Evolutionary conservation across 1,284 basidiomycete genomes (phyloP), one percentile per base, ranked within the genome.

Genomic region (Phaffia rhodozyma): DNA sequence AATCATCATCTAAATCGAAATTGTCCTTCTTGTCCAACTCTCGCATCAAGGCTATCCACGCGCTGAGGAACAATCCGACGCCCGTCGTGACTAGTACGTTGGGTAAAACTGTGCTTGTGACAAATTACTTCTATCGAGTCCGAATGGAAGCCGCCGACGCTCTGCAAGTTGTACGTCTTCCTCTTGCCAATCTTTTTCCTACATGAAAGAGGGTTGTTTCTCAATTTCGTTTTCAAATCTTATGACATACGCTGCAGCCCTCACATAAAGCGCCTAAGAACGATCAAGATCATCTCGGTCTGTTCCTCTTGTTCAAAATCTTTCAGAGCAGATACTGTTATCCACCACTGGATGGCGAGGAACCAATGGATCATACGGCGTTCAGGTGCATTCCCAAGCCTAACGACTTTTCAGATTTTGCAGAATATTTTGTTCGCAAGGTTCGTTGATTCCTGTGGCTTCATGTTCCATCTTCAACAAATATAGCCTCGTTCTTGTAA

Each of bases 71-170:
- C 70, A 85, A 87, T 71, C 88, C 90, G 0, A 91, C 86, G 4
- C 83, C 89, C 0, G 89, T 97, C 68, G 87, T 96, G 25, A 92
- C 92, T 38, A 94, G 91, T 66, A 79, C 89, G 32, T 80, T 98
- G 61, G 91, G 91, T 30, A 91, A 91, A 76, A 92, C 91, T 0
- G 87, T 96, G 5, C 81, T 98, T 30, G 93, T 97, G 27, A 85
- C 87, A 49, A 97, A 97, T 73, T 98, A 98, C 77, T 97, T 89
- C 75, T 96, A 88, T 74, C 86, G 93, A n/a, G 89, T 98, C 62
- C 87, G 96, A 13, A 92, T 90, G 75, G 96, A 97, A 76, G 96
- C 96, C 1, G 91, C 89, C 4, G 76, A 85, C 53, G 90, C 91
- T 1, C 81, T 98, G 43, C 85, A 92, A 57, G 81, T 43, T 61